Evolutionary conservation across 2,329 filamentous ascomycete genomes (phyloP).

Genomic region (Chaetomiaceae sp.): DNA sequence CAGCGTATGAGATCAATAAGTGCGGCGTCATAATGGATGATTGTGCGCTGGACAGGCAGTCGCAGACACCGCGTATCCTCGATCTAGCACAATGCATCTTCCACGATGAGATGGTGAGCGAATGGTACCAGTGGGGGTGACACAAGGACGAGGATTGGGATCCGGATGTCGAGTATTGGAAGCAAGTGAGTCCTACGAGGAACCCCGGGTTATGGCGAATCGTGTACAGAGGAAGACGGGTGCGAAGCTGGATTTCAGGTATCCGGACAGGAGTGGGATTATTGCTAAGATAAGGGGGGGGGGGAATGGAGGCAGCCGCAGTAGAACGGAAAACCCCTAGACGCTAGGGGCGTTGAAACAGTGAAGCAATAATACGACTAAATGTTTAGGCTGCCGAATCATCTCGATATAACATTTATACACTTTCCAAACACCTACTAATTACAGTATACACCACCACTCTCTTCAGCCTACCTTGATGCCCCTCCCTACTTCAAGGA

Average conservation of each 20-base stretch:
- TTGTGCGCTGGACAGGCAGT: slow-evolving; percentile 8
- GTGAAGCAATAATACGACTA: background rate
- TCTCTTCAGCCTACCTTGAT: no score
- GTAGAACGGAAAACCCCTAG: background rate
- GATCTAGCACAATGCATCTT: slow-evolving; percentile 9
- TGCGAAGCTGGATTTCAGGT: slow-evolving; percentile 7
- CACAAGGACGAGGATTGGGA: slow-evolving; percentile 12
- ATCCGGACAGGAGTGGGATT: slow-evolving; percentile 1
- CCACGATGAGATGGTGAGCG: background rate
- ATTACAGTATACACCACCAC: no score
- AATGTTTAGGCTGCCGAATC: background rate
- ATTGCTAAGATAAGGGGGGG: slow-evolving; percentile 1
- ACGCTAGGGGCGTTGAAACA: background rate
- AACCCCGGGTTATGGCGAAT: slow-evolving; percentile 7
- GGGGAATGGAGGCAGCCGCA: slow-evolving; percentile 2
- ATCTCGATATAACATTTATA: slow-evolving; percentile 1
- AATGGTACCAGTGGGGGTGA: slow-evolving; percentile 1
- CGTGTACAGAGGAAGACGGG: slow-evolving; percentile 5
- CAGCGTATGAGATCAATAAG: slow-evolving; percentile 8
- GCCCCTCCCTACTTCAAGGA: slow-evolving; percentile 6
- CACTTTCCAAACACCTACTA: no score
- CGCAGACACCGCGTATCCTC: slow-evolving; percentile 7
- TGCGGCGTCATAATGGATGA: slow-evolving; percentile 10
- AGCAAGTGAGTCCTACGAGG: background rate
- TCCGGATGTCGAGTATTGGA: slow-evolving; percentile 14